phyloP scores from a whole-genome alignment of 2,329 filamentous ascomycete species.

The Whalleya microplaca region DNA sequence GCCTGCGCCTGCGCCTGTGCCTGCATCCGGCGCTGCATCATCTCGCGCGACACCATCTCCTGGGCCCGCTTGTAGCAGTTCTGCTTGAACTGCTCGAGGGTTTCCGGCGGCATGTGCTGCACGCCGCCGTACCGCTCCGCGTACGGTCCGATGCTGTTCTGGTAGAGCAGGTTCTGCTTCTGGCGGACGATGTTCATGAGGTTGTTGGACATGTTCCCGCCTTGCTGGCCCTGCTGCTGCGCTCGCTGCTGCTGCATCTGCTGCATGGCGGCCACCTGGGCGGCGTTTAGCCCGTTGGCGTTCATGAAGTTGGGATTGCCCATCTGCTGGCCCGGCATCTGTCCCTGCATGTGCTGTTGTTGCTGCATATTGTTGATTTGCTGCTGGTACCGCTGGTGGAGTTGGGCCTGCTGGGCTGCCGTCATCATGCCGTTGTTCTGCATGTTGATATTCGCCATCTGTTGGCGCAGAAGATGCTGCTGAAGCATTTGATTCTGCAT shows the following conservation, averaged over 20 bases:
- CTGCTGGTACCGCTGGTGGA: conserved; percentile 37
- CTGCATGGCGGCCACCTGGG: conserved; percentile 37
- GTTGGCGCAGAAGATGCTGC: conserved; percentile 46
- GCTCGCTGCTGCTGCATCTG: conserved; percentile 36
- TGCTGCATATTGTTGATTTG: conserved; percentile 40
- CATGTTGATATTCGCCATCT: conserved; percentile 47
- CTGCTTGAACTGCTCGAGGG: conserved; percentile 49
- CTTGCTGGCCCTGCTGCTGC: conserved; percentile 37
- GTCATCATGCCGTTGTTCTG: conserved; percentile 43
- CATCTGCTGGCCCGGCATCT: conserved; percentile 46
- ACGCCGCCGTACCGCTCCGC: conserved; percentile 45
- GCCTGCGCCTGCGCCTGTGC: conserved; percentile 49
- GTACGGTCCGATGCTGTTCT: conserved; percentile 41
- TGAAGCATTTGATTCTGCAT: conserved; percentile 46
- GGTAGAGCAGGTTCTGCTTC: conserved; percentile 44
- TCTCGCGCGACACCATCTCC: conserved; percentile 26
- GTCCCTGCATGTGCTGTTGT: conserved; percentile 41
- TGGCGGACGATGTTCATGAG: conserved; percentile 33
- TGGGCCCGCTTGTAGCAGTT: conserved; percentile 45
- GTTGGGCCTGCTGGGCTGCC: conserved; percentile 45
- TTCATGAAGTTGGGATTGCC: conserved; percentile 49
- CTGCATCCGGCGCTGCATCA: conserved; percentile 40
- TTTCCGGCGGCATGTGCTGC: conserved; percentile 51
- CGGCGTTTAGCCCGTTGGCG: conserved; percentile 37
- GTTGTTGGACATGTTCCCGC: conserved; percentile 13